A percentile compares a stretch with the other conserved stretches of the same genome.
Conservation (phyloP, 345 rosid genomes). For the Moricandia arvensis region DNA sequence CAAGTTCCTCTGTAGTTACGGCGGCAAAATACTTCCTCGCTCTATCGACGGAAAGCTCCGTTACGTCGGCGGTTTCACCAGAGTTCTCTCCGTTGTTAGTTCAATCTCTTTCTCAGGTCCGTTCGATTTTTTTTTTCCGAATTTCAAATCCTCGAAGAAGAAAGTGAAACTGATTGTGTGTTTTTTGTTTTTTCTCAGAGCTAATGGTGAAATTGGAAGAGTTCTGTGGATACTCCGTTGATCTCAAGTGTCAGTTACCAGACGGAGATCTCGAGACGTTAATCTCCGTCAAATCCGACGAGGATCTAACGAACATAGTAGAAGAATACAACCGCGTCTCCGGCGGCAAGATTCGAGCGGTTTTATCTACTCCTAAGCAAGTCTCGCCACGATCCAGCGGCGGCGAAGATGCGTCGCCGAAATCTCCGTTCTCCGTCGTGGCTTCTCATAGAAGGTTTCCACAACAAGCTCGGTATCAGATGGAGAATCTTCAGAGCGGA, state of each 20-base stretch:
- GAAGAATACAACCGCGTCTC: constrained; percentile 30
- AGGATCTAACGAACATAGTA: constrained; percentile 55
- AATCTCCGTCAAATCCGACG: constrained; percentile 70
- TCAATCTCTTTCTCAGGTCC: constrained; percentile 75
- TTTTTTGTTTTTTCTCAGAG: constrained; percentile 28
- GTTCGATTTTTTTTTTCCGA: not conserved
- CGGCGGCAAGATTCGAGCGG: constrained; percentile 34
- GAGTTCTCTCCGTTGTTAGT: constrained; percentile 76
- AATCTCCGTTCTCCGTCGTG: constrained; percentile 27
- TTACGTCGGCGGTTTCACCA: constrained; percentile 85
- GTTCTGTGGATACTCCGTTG: constrained; percentile 44
- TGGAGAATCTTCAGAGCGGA: constrained; percentile 30
- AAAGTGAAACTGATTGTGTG: not conserved
- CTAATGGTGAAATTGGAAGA: constrained; percentile 43
- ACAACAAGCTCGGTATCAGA: not conserved
- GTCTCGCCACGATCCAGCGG: constrained; percentile 32
- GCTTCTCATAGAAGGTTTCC: constrained; percentile 2
- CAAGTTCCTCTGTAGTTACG: constrained; percentile 87
- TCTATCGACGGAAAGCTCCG: constrained; percentile 87
- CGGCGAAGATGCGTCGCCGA: constrained; percentile 20
- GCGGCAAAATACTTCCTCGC: constrained; percentile 86
- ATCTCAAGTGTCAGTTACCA: constrained; percentile 43
- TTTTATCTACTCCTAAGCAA: constrained; percentile 29
- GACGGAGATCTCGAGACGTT: constrained; percentile 77
- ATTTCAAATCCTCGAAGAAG: not conserved